Base-by-base conservation (phyloP, 2,329 filamentous ascomycete genomes). In the Calonectria fujianensis region DNA sequence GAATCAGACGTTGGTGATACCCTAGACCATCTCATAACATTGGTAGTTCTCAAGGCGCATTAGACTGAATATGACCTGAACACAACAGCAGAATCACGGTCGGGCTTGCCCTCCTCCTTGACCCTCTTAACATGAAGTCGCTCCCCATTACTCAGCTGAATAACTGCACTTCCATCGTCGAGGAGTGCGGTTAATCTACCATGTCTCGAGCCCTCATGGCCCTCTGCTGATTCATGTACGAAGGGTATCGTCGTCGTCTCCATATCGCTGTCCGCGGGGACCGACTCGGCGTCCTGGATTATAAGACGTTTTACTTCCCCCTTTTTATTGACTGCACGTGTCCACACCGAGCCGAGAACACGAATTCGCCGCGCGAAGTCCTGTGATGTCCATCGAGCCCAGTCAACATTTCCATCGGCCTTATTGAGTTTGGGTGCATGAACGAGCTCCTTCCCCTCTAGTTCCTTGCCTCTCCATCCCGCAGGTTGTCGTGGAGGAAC, bases 351-450 rank as follows among this genome's bases (percentile, higher is more conserved):
- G 0, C 92, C 93, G 18, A 96, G 85, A 0, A 93, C 92, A 11
- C 89, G 88, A 66, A 90, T 86, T 7, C 90, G 88, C 7, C 89
- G 87, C 8, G 86, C 82, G 20, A 96, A 88, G 1, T 91, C 88
- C 4, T 87, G 84, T n/a, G 88, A 85, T 0, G 86, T 85, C 88
- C 91, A 91, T 4, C 77, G 59, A 0, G 54, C 57, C 89, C 93
- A 95, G 75, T 92, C 85, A 10, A 98, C 85, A 73, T 91, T 89
- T 2, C 88, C 86, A 79, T 96, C 92, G 8, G 88, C 85, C 70
- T 93, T 90, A 1, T 85, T 91, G 74, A 98, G 91, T 82, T 98
- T 98, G 1, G 91, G 91, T 1, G 96, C 96, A 80, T 93, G 90
- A 32, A 70, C 72, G 3, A 84, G 78, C 16, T 59, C 61, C 32